A percentile compares a stretch with the other conserved stretches of the same genome.
Evolutionary conservation across 2,329 filamentous ascomycete genomes (phyloP).

Genomic region (Aspergillus sp.): DNA sequence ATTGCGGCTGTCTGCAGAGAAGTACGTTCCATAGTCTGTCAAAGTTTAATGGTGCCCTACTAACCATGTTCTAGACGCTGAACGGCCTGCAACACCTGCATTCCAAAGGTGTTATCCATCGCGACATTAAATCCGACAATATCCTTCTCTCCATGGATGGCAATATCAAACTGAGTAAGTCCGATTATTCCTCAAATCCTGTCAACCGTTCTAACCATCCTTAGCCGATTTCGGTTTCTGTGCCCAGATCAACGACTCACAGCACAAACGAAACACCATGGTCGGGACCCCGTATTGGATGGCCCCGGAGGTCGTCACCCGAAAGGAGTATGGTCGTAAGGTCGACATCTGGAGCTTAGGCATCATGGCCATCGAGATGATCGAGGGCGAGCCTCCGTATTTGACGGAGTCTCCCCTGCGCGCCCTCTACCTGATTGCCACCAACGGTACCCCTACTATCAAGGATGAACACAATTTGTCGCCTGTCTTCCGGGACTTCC

Average conservation of each 20-base stretch:
- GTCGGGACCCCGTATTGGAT: constrained; percentile 99
- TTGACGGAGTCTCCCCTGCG: constrained; percentile 91
- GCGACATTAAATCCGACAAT: constrained; percentile 99
- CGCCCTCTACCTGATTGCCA: constrained; percentile 93
- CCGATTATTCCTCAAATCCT: constrained; percentile 16
- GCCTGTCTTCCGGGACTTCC: constrained; percentile 81
- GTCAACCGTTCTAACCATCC: constrained; percentile 19
- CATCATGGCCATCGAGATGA: constrained; percentile 99
- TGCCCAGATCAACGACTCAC: constrained; percentile 94
- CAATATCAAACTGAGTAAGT: constrained; percentile 93
- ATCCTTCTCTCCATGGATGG: constrained; percentile 91
- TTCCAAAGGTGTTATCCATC: constrained; percentile 96
- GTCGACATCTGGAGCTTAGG: constrained; percentile 98
- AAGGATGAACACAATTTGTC: constrained; percentile 87
- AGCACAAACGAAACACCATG: constrained; percentile 98
- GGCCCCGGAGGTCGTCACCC: constrained; percentile 95
- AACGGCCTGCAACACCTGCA: constrained; percentile 92
- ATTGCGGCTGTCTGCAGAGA: constrained; percentile 95
- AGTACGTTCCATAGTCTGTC: constrained; percentile 39
- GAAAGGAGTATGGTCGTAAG: constrained; percentile 97
- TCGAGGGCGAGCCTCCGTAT: constrained; percentile 96
- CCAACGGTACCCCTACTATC: constrained; percentile 90
- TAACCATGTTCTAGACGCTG: constrained; percentile 58
- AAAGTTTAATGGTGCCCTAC: constrained; percentile 1
- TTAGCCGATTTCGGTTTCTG: constrained; percentile 97